phyloP scores from a whole-genome alignment of 192 early-diverging fungal genomes.

The Entomortierella chlamydospora region DNA sequence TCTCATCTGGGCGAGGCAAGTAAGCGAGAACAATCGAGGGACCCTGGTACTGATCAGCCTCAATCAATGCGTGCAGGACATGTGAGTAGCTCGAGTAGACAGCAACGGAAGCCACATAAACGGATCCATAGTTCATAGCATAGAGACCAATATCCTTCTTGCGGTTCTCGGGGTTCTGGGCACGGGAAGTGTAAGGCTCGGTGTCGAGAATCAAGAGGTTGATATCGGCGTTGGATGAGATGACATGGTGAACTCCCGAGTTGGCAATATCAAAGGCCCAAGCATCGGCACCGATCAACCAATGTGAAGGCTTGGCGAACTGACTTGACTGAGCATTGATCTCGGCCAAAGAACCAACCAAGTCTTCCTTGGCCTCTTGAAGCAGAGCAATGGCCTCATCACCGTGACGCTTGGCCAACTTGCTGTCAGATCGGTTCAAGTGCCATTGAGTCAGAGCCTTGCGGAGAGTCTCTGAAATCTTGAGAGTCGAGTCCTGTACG shows the following conservation, averaged over 20 bases:
- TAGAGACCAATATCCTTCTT: constrained; percentile 97
- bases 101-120: constrained; percentile 93
- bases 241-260: constrained; percentile 92
- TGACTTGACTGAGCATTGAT: constrained; percentile 54
- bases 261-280: constrained; percentile 90
- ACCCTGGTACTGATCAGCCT: constrained; percentile 91
- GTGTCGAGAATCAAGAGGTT: constrained; percentile 95
- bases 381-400: constrained; percentile 58
- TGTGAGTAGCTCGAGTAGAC: constrained; percentile 90
- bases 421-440: constrained; percentile 63
- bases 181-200: constrained; percentile 74
- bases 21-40: constrained; percentile 92
- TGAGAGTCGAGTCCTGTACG: constrained; percentile 63
- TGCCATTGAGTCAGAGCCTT: constrained; percentile 77
- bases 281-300: constrained; percentile 90
- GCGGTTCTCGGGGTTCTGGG: constrained; percentile 66
- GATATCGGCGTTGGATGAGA: constrained; percentile 84
- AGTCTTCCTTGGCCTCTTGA: constrained; percentile 17
- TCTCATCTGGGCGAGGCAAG: constrained; percentile 70
- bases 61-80: constrained; percentile 86
- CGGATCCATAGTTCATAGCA: constrained; percentile 93
- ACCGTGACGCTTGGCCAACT: constrained; percentile 64
- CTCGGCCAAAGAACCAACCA: constrained; percentile 43
- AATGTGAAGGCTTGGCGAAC: constrained; percentile 78
- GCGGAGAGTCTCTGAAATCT: constrained; percentile 65